A percentile compares a stretch with the other conserved stretches of the same genome.
Evolutionary conservation across 352 stramenopile genomes (phyloP).

Genomic region (Phytophthora pseudosyringae): DNA sequence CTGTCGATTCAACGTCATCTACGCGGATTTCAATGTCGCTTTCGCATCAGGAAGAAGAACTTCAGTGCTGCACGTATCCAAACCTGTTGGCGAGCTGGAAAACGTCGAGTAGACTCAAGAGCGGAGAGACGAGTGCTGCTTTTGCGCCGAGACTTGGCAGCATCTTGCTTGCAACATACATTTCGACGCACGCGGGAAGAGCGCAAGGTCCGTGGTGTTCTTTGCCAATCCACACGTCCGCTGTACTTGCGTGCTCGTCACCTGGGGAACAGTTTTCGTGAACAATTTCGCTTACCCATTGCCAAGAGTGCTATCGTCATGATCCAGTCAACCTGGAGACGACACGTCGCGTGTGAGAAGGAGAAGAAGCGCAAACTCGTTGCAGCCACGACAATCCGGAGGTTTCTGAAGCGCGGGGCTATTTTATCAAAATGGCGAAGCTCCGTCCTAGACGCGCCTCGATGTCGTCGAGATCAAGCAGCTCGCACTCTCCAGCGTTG

Average conservation of each 20-base stretch:
- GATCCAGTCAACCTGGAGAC: conserved; percentile 62
- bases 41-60: conserved; percentile 36
- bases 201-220: conserved; percentile 31
- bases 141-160: conserved; percentile 42
- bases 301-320: conserved; percentile 46
- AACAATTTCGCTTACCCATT: conserved; percentile 44
- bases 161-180: conserved; percentile 56
- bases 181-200: conserved; percentile 43
- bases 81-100: conserved; percentile 37
- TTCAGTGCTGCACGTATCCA: conserved; percentile 45
- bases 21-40: conserved; percentile 51
- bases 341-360: conserved; percentile 29
- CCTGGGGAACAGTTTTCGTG: conserved; percentile 36
- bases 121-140: conserved; percentile 33
- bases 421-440: conserved; percentile 19
- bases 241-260: conserved; percentile 54
- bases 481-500: conserved; percentile 24
- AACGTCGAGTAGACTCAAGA: conserved; percentile 17
- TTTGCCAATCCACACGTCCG: conserved; percentile 45
- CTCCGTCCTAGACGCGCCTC: conserved; percentile 2
- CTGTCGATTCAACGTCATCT: conserved; percentile 51
- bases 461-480: conserved; percentile 13
- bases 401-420: conserved; percentile 3
- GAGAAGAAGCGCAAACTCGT: conserved; percentile 2
- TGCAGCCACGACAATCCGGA: conserved; percentile 18